Evolutionary conservation across 768 basidiomycete species (phyloP).

Genomic region (Auriculariales sp.): DNA sequence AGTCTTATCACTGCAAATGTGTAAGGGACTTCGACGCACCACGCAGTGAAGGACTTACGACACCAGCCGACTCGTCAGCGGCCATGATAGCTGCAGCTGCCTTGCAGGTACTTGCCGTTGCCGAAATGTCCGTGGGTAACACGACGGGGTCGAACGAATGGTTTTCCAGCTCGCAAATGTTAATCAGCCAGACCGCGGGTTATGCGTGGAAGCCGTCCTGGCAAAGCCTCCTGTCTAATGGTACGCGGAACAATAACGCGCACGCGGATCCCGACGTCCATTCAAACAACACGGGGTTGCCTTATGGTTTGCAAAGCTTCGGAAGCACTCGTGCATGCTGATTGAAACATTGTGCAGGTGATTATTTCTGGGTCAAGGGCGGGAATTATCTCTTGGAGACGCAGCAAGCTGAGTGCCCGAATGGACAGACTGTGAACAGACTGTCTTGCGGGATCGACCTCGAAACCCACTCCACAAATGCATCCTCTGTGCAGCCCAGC

Average conservation of each 20-base stretch:
- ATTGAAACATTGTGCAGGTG: no score
- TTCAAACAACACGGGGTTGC: not conserved
- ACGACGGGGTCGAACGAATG: slow-evolving; percentile 1
- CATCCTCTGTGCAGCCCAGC: no score
- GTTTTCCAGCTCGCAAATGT: not conserved
- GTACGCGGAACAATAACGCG: slow-evolving; percentile 41
- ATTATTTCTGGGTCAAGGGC: not conserved
- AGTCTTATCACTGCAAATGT: not conserved
- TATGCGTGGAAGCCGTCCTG: slow-evolving; percentile 48
- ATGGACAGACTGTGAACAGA: not conserved
- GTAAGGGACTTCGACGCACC: slow-evolving; percentile 8
- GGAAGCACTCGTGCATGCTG: no score
- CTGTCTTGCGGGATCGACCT: not conserved
- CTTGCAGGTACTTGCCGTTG: slow-evolving; percentile 1
- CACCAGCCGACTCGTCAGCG: slow-evolving; percentile 5
- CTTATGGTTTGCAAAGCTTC: no score
- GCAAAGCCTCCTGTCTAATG: slow-evolving; percentile 52
- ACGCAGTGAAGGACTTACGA: not conserved
- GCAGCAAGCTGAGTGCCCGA: not conserved
- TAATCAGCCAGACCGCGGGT: slow-evolving; percentile 28
- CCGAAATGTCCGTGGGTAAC: slow-evolving; percentile 1
- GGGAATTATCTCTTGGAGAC: not conserved
- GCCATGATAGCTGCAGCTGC: slow-evolving; percentile 6
- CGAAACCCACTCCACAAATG: no score
- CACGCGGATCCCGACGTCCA: not conserved